Percentiles rank a stretch among this genome's conserved stretches.
Conservation (phyloP, 257 asterid species). For the Capsicum baccatum region DNA sequence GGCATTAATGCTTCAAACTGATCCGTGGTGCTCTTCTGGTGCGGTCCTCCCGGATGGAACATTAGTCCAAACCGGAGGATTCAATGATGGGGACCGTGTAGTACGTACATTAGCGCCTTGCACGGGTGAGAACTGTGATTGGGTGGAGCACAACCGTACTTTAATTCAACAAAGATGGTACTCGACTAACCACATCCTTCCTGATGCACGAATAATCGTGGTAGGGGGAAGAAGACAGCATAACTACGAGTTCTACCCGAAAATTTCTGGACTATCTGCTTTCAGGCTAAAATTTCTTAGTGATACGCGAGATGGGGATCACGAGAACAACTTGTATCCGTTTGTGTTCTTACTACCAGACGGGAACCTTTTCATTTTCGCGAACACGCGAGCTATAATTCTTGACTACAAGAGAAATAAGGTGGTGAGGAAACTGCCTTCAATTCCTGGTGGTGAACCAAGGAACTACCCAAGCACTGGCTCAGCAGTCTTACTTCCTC, state of each 20-base stretch:
- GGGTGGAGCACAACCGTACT: slow-evolving; percentile 46
- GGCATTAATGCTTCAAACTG: slow-evolving; percentile 50
- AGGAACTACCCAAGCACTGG: slow-evolving; percentile 82
- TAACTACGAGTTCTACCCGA: slow-evolving; percentile 63
- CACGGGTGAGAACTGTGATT: slow-evolving; percentile 44
- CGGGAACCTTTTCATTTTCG: slow-evolving; percentile 66
- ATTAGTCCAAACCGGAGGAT: slow-evolving; percentile 61
- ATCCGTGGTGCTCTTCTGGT: slow-evolving; percentile 74
- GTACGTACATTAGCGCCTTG: slow-evolving; percentile 47
- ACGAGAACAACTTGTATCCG: slow-evolving; percentile 73
- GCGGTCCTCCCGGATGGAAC: slow-evolving; percentile 55
- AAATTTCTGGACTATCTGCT: background rate
- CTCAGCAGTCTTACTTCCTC: slow-evolving; percentile 66
- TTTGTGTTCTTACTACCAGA: slow-evolving; percentile 69
- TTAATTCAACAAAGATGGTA: slow-evolving; percentile 66
- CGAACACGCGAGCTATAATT: slow-evolving; percentile 56
- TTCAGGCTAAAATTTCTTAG: slow-evolving; percentile 49
- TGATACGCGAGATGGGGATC: slow-evolving; percentile 49
- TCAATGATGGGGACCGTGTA: slow-evolving; percentile 47
- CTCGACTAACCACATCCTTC: slow-evolving; percentile 64
- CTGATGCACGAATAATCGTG: slow-evolving; percentile 61
- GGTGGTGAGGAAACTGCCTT: slow-evolving; percentile 51
- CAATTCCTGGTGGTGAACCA: slow-evolving; percentile 52
- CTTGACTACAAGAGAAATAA: slow-evolving; percentile 47
- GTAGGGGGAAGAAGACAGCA: slow-evolving; percentile 69